These are phyloP conservation scores for Monosporascus cannonballus DNA, from an alignment of 2,329 filamentous ascomycete genomes.

Conservation along the genomic window DNA sequence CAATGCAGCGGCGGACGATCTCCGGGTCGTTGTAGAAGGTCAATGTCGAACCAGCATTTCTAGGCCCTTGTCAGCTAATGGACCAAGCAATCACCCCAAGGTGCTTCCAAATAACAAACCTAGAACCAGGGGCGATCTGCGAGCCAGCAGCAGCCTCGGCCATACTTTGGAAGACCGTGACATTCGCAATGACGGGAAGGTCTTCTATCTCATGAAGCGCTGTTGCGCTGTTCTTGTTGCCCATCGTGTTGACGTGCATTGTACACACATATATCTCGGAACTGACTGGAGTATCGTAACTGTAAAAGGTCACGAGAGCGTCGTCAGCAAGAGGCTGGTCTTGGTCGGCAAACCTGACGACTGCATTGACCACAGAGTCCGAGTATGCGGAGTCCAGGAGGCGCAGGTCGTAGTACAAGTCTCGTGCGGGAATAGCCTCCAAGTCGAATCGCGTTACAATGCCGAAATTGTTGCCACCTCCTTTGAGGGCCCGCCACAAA, in stretches of 20 bases:
- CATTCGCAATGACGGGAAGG: conserved; percentile 12
- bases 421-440: conserved; percentile 20
- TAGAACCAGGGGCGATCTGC: conserved; percentile 6
- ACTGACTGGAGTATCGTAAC: conserved; percentile 4
- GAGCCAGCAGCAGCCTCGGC: conserved; percentile 14
- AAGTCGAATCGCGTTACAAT: conserved; percentile 32
- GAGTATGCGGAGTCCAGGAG: conserved; percentile 10
- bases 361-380: conserved; percentile 13
- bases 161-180: conserved; percentile 8
- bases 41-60: conserved; percentile 12
- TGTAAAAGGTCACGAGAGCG: conserved; percentile 15
- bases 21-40: conserved; percentile 15
- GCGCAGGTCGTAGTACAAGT: conserved; percentile 15
- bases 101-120: conserved; percentile 7
- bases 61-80: conserved; percentile 4
- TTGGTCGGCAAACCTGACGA: conserved; percentile 14
- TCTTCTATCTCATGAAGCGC: conserved; percentile 10
- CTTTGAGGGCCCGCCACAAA: conserved; percentile 40
- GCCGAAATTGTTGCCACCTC: conserved; percentile 42
- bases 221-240: conserved; percentile 10
- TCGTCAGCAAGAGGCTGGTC: conserved; percentile 16
- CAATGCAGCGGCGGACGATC: conserved; percentile 10
- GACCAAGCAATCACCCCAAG: background rate
- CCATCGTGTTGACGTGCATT: conserved; percentile 17
- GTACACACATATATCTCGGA: conserved; percentile 6